Conservation (phyloP, 306 rosid species). For the Quercus aquifolioides region DNA sequence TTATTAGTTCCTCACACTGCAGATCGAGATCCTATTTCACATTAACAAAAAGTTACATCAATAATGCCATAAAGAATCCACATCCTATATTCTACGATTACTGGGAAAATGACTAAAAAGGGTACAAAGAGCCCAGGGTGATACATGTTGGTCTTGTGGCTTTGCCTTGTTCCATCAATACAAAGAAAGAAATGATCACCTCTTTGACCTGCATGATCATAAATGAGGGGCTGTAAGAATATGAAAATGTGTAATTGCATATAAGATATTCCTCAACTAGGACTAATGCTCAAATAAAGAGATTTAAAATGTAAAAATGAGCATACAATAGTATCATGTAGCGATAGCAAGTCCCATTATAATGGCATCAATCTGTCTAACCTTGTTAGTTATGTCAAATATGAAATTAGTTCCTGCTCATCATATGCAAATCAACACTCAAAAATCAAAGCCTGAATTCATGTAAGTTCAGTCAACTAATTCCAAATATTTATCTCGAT, state of each 20-base stretch:
- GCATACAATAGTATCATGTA: not conserved
- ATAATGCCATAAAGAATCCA: not conserved
- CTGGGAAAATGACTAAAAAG: not conserved
- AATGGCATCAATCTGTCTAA: not conserved
- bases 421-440: not conserved
- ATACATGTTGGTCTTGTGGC: conserved; percentile 58
- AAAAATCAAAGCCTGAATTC: not conserved
- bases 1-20: conserved; percentile 81
- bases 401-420: not conserved
- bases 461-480: not conserved
- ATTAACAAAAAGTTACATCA: conserved; percentile 18
- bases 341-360: not conserved
- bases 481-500: not conserved
- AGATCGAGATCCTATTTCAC: conserved; percentile 76
- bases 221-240: conserved; percentile 7
- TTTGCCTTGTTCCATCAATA: conserved; percentile 94
- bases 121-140: conserved; percentile 13
- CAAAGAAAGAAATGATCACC: conserved; percentile 79
- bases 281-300: conserved; percentile 4
- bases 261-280: not conserved
- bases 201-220: conserved; percentile 75
- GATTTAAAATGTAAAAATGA: not conserved
- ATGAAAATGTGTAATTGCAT: conserved; percentile 1
- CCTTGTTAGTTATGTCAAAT: not conserved
- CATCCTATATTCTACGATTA: not conserved